Evolutionary conservation across 768 basidiomycete species (phyloP), one percentile per base, ranked within the genome.

Genomic region (Russula emetica): DNA sequence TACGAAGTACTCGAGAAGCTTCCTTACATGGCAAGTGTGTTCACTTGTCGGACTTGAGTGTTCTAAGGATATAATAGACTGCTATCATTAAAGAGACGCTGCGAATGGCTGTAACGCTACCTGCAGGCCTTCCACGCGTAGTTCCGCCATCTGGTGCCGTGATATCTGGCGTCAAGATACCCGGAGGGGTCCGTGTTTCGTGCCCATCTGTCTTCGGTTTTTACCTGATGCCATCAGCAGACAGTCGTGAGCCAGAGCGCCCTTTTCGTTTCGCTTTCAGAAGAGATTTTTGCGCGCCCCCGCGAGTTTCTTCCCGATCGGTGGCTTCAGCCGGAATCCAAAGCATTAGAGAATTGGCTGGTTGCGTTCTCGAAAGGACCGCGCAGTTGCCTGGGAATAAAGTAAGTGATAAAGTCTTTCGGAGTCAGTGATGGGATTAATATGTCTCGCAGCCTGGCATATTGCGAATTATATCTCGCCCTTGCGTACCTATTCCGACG

Each of bases 401-500:
- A 69, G 69, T 69, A 6, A 65, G 55, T 7, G 58, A 9, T 36
- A 13, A 1, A 1, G 4, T 16, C 8, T 32, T 44, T n/a, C 20
- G 13, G 16, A 5, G 1, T 22, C 38, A 0, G 14, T 45, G 34
- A 45, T 9, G n/a, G 4, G 10, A 20, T 26, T 24, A 30, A 1
- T 24, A 5, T 22, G 20, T 22, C 32, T 18, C 28, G 14, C 51
- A 71, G 70, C 53, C 42, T 62, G 28, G 69, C 64, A n/a, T 69
- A 65, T 55, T 66, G 66, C 60, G 63, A 69, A 52, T 40, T 71
- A 10, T 64, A 70, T 51, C 61, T 70, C 38, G 26, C 61, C 18
- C 55, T 71, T 18, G 70, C 60, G 26, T 45, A 71, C 28, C 20
- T 71, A 16, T 62, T 70, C 42, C 67, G 70, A 22, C 70, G 69